Evolutionary conservation across 257 asterid species (phyloP), one percentile per base, ranked within the genome.

Genomic region (Linderniella brevidens): DNA sequence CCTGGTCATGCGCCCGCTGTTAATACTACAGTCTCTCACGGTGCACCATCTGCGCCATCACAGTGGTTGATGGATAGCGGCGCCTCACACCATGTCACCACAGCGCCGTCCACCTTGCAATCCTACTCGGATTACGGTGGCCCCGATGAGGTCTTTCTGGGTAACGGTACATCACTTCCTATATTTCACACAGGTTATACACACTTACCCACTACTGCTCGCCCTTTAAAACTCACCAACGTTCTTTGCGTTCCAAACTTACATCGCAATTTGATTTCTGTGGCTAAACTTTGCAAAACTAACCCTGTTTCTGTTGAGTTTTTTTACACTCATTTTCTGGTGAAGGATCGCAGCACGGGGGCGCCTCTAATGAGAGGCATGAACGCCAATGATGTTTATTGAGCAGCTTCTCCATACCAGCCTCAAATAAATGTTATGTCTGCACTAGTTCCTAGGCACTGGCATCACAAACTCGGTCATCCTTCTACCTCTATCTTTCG

Each of bases 71-170:
- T 58, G 0, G 53, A 50, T 37, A 5, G n/a, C 0, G 64, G 58
- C 7, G 64, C 64, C 2, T 49, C 52, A 1, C 63, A 49, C 11
- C 63, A 58, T 40, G 55, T 41, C 8, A 41, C 51, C 32, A 40
- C 16, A 48, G 37, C 0, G 12, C 57, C 13, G 0, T 41, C 3
- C 39, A 20, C 18, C 8, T 2, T 4, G 17, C 48, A 43, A 18
- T 43, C 48, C 11, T 11, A n/a, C 18, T 15, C 9, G 17, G 50
- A 18, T 1, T 49, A 58, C n/a, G 17, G 9, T 0, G 63, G 63
- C 1, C 37, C 45, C 7, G 45, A 29, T 14, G 56, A 57, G 9
- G 41, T 57, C 13, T 5, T 17, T 11, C 17, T 45, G 11, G 59
- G 59, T 0, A 18, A 55, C 17, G 52, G 52, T 4, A 14, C n/a